These are phyloP conservation scores for Gelatoporia subvermispora DNA, from an alignment of 768 basidiomycete genomes.

Conservation along the genomic window DNA sequence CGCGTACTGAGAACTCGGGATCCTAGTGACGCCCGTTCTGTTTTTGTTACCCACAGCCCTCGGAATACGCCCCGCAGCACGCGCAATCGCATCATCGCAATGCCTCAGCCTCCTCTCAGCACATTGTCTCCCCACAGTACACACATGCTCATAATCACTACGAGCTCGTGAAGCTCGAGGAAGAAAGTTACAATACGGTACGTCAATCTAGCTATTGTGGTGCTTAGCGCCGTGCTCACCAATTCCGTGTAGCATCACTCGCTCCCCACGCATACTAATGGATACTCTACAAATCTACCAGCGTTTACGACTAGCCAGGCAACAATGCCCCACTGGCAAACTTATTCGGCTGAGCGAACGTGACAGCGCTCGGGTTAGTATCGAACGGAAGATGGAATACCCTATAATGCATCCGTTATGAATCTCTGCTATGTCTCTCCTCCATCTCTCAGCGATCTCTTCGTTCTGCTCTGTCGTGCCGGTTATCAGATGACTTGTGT, in stretches of 20 bases:
- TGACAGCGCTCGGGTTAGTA: too few relatives aligned
- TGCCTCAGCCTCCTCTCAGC: conserved; percentile 8
- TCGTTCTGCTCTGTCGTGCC: too few relatives aligned
- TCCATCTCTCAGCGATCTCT: too few relatives aligned
- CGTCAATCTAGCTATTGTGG: conserved; percentile 14
- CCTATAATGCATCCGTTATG: too few relatives aligned
- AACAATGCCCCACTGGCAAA: conserved; percentile 12
- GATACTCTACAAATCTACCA: conserved; percentile 9
- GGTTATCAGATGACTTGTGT: too few relatives aligned
- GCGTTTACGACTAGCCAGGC: conserved; percentile 6
- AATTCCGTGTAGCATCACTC: conserved; percentile 3
- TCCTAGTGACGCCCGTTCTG: conserved; percentile 50
- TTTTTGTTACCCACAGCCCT: conserved; percentile 47
- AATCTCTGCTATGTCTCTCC: too few relatives aligned
- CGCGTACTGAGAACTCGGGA: conserved; percentile 39
- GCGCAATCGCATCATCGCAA: conserved; percentile 7
- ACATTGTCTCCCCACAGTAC: conserved; percentile 13
- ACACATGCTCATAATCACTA: conserved; percentile 17
- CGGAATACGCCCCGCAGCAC: conserved; percentile 52
- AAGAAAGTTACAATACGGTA: conserved; percentile 51
- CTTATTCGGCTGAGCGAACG: background rate
- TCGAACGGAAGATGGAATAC: too few relatives aligned
- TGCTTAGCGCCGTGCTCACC: conserved; percentile 3
- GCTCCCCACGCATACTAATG: conserved; percentile 6
- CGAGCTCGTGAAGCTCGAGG: conserved; percentile 65